phyloP scores from a whole-genome alignment of 352 stramenopile genomes.

The Phytopythium ostracodes region DNA sequence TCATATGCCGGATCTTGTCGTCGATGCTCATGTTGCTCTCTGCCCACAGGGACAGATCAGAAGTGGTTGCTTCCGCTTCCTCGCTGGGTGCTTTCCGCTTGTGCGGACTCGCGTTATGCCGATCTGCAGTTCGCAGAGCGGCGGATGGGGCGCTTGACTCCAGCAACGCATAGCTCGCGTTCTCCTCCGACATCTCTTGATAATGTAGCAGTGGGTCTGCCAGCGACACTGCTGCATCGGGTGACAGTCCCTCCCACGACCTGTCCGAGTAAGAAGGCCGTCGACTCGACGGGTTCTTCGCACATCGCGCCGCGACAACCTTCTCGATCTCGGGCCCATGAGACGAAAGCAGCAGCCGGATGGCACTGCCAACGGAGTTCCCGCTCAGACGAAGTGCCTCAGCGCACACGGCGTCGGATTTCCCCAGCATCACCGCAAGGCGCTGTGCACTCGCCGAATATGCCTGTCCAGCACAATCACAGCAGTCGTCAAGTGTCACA shows the following conservation, averaged over 20 bases:
- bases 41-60: conserved; percentile 58
- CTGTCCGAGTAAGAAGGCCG: neutral
- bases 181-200: conserved; percentile 76
- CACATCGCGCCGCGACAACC: neutral
- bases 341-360: conserved; percentile 56
- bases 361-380: conserved; percentile 41
- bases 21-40: conserved; percentile 64
- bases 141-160: conserved; percentile 47
- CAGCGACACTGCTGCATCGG: neutral
- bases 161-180: conserved; percentile 65
- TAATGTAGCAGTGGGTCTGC: conserved; percentile 31
- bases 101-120: conserved; percentile 35
- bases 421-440: conserved; percentile 45
- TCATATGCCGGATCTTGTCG: conserved; percentile 55
- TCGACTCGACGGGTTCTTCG: neutral
- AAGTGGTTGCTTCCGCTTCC: conserved; percentile 15
- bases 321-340: conserved; percentile 28
- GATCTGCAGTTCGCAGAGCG: conserved; percentile 13
- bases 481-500: neutral
- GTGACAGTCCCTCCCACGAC: neutral
- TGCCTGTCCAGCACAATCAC: conserved; percentile 3
- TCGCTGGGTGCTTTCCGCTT: conserved; percentile 37
- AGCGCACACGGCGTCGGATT: conserved; percentile 44
- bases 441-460: conserved; percentile 41
- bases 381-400: conserved; percentile 51